A percentile compares a stretch with the other conserved stretches of the same genome.
Conservation (phyloP, 2,329 filamentous ascomycete genomes). For the Cladosporium velox region DNA sequence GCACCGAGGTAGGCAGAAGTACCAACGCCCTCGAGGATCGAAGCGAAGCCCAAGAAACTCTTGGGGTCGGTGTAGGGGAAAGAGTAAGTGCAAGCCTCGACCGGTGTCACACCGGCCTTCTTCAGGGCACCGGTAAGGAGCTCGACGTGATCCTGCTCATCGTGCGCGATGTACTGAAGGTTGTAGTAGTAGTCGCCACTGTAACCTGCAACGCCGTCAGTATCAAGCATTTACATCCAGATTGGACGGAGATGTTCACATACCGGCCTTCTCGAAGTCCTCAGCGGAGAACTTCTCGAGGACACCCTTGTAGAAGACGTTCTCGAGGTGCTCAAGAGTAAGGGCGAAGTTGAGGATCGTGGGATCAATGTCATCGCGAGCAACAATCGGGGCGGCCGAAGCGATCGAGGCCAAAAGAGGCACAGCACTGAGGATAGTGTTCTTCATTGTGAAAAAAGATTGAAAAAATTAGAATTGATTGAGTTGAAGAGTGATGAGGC, state of each 20-base stretch:
- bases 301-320: slow-evolving; percentile 62
- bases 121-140: slow-evolving; percentile 52
- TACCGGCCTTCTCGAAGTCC: slow-evolving; percentile 56
- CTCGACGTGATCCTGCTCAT: slow-evolving; percentile 60
- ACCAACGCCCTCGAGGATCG: slow-evolving; percentile 59
- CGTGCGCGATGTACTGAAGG: slow-evolving; percentile 56
- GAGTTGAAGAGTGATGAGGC: background rate
- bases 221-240: background rate
- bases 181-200: slow-evolving; percentile 57
- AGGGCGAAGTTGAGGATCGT: slow-evolving; percentile 45
- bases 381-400: slow-evolving; percentile 19
- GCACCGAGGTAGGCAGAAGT: slow-evolving; percentile 63
- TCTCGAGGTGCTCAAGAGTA: slow-evolving; percentile 53
- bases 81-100: slow-evolving; percentile 58
- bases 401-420: slow-evolving; percentile 17
- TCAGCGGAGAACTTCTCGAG: slow-evolving; percentile 57
- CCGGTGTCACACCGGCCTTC: slow-evolving; percentile 53
- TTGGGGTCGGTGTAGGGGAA: slow-evolving; percentile 44
- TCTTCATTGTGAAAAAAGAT: slow-evolving; percentile 24
- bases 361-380: slow-evolving; percentile 20
- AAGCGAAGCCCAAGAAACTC: slow-evolving; percentile 54
- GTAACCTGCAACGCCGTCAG: slow-evolving; percentile 29
- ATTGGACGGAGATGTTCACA: slow-evolving; percentile 19
- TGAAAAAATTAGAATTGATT: background rate
- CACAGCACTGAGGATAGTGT: slow-evolving; percentile 23